Conservation (phyloP, 192 early-diverging fungal genomes). For the Umbelopsis sp. region DNA sequence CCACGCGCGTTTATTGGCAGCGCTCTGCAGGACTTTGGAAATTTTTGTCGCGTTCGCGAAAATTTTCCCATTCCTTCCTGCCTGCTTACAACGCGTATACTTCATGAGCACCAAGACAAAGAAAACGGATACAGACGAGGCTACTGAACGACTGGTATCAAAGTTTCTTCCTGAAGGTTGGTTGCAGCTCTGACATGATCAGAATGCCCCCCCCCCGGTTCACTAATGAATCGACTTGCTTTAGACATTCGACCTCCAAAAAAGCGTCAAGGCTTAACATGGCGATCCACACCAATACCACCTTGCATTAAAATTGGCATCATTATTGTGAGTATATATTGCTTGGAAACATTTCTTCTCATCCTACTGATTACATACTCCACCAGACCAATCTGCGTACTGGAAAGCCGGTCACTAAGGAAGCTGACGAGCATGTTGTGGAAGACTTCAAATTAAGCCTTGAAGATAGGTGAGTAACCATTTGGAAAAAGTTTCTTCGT, state of each 20-base stretch:
- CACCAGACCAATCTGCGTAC: background rate
- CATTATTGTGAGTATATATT: background rate
- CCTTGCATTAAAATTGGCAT: conserved; percentile 5
- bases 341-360: background rate
- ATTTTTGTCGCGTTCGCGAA: background rate
- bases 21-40: too few species aligned
- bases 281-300: background rate
- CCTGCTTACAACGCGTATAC: background rate
- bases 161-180: conserved; percentile 38
- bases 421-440: background rate
- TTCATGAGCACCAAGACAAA: background rate
- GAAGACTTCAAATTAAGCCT: conserved; percentile 9
- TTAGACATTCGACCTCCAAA: conserved; percentile 4
- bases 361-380: background rate
- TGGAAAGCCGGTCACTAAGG: background rate
- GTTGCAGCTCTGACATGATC: background rate
- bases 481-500: background rate
- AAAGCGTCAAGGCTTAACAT: background rate
- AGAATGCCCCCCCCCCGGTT: background rate
- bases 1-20: background rate
- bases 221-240: background rate
- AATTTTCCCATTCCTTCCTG: background rate
- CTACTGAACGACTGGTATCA: conserved; percentile 24
- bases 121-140: conserved; percentile 6
- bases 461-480: background rate